These are phyloP conservation scores for Talaromyces pinophilus DNA, from an alignment of 2,329 filamentous ascomycete species.

Conservation along the genomic window DNA sequence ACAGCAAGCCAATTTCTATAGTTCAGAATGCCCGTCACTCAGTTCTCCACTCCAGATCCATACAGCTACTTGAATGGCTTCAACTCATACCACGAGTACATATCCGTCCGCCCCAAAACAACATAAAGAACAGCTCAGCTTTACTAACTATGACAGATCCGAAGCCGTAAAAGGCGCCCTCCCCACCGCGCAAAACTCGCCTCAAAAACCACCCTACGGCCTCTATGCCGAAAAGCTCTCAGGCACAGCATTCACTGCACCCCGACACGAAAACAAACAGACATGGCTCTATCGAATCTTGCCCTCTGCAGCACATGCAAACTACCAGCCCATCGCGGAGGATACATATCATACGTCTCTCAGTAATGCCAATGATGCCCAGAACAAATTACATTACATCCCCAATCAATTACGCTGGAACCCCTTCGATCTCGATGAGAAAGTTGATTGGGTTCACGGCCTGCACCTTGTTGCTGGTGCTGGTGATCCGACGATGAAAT, in stretches of 20 bases:
- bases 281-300: conserved; percentile 72
- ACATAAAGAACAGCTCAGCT: not conserved
- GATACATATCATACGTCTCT: conserved; percentile 50
- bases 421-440: conserved; percentile 71
- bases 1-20: not conserved
- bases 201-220: conserved; percentile 75
- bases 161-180: conserved; percentile 75
- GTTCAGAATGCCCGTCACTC: conserved; percentile 62
- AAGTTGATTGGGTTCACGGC: conserved; percentile 67
- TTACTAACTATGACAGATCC: conserved; percentile 55
- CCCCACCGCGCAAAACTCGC: conserved; percentile 75
- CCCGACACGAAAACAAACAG: conserved; percentile 68
- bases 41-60: conserved; percentile 64
- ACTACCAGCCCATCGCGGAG: conserved; percentile 49
- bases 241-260: conserved; percentile 70
- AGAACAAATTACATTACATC: conserved; percentile 65
- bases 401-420: conserved; percentile 83
- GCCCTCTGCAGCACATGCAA: conserved; percentile 62
- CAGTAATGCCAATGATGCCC: conserved; percentile 37
- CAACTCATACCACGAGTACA: conserved; percentile 73
- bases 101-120: not conserved
- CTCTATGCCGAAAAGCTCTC: conserved; percentile 81
- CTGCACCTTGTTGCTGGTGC: conserved; percentile 74
- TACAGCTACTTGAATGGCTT: conserved; percentile 82
- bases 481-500: conserved; percentile 76